Conservation (phyloP, 2,329 filamentous ascomycete species). For the Daldinia sp. region DNA sequence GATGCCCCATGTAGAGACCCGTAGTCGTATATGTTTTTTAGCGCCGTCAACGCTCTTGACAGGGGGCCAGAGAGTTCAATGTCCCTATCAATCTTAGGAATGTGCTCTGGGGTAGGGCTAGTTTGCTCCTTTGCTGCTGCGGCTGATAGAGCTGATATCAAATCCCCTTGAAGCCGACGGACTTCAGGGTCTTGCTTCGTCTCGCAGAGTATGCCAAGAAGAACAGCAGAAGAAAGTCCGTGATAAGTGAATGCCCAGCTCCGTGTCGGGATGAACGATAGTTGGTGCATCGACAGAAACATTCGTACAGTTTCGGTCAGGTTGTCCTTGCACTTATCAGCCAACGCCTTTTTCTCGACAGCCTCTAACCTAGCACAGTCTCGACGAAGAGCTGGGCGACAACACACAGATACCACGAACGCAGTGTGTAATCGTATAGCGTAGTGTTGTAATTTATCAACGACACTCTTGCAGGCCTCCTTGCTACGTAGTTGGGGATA, state of each 20-base stretch:
- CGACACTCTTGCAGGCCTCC: slow-evolving; percentile 69
- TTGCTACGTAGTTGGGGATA: slow-evolving; percentile 64
- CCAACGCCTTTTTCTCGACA: slow-evolving; percentile 62
- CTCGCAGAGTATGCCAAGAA: slow-evolving; percentile 69
- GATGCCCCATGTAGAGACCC: slow-evolving; percentile 62
- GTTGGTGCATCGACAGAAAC: slow-evolving; percentile 74
- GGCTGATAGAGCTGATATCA: slow-evolving; percentile 69
- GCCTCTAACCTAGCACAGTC: slow-evolving; percentile 59
- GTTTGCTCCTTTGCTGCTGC: slow-evolving; percentile 69
- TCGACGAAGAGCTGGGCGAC: slow-evolving; percentile 67
- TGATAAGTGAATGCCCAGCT: slow-evolving; percentile 76
- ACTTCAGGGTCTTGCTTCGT: slow-evolving; percentile 71
- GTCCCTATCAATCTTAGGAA: slow-evolving; percentile 64
- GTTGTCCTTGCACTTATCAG: slow-evolving; percentile 67
- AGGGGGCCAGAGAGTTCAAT: slow-evolving; percentile 70
- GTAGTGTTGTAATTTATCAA: slow-evolving; percentile 70
- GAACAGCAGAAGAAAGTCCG: slow-evolving; percentile 69
- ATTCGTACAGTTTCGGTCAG: slow-evolving; percentile 72
- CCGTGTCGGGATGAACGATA: slow-evolving; percentile 71
- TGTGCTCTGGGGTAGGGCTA: slow-evolving; percentile 60
- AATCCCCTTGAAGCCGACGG: slow-evolving; percentile 68
- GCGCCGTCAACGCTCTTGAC: slow-evolving; percentile 66
- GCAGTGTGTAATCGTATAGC: slow-evolving; percentile 71
- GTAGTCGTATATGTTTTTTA: slow-evolving; percentile 73
- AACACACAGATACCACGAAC: slow-evolving; percentile 71